These are phyloP conservation scores for Lunasporangiospora selenospora DNA, from an alignment of 192 early-diverging fungal species.

Conservation along the genomic window DNA sequence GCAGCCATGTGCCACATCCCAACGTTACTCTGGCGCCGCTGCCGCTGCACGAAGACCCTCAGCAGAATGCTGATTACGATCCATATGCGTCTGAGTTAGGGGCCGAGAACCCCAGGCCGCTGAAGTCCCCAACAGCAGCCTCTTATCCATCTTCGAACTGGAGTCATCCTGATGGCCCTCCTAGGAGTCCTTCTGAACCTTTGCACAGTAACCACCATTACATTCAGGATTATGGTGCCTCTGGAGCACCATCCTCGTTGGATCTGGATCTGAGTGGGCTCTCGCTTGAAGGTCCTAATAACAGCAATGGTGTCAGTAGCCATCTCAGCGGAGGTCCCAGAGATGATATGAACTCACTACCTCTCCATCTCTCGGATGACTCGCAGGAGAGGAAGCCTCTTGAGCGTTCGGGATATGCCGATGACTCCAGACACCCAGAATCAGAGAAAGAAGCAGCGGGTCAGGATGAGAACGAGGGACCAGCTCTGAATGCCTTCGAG, in stretches of 20 bases:
- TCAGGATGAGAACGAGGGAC: no score
- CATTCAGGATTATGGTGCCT: neutral
- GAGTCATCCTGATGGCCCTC: no score
- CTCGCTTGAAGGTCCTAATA: slow-evolving; percentile 37
- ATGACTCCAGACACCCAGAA: slow-evolving; percentile 35
- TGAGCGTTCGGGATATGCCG: slow-evolving; percentile 33
- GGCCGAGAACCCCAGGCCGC: slow-evolving; percentile 28
- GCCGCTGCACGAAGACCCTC: slow-evolving; percentile 28
- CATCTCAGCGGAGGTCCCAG: no score
- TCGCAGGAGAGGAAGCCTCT: slow-evolving; percentile 19
- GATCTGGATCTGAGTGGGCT: slow-evolving; percentile 33
- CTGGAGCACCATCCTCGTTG: neutral
- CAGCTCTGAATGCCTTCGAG: neutral
- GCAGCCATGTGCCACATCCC: slow-evolving; percentile 35
- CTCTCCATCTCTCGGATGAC: slow-evolving; percentile 17
- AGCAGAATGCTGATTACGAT: slow-evolving; percentile 24
- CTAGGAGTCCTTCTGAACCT: no score
- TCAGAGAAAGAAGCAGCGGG: no score
- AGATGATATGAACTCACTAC: slow-evolving; percentile 9
- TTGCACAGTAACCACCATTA: slow-evolving; percentile 8
- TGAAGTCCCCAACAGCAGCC: no score
- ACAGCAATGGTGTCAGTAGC: neutral
- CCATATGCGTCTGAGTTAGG: slow-evolving; percentile 26
- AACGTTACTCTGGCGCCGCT: slow-evolving; percentile 24
- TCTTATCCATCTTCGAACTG: no score